Conservation (phyloP, 2,329 filamentous ascomycete genomes). For the Pseudogymnoascus sp. region DNA sequence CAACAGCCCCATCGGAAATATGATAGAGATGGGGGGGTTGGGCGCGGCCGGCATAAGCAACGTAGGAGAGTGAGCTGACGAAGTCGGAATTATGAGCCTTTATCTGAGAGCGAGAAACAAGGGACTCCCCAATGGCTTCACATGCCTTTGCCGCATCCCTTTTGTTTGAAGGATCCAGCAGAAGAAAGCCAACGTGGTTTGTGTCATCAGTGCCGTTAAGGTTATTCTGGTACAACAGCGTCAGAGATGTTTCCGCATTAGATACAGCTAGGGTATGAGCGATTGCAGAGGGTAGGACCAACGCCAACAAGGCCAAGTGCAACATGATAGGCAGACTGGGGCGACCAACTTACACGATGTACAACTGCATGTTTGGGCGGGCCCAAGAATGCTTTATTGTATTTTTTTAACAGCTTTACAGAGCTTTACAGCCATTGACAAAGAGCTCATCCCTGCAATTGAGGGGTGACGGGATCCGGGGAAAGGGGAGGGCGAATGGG, state of each 20-base stretch:
- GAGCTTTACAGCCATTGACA: not conserved
- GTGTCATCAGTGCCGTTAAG: constrained; percentile 43
- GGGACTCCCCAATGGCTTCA: constrained; percentile 37
- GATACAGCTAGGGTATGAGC: constrained; percentile 6
- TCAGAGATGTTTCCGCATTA: constrained; percentile 37
- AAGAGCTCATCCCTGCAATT: not conserved
- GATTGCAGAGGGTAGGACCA: not conserved
- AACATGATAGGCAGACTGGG: not conserved
- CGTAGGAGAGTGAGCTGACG: constrained; percentile 36
- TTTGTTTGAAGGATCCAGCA: constrained; percentile 36
- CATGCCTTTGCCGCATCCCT: constrained; percentile 36
- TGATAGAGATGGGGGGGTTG: constrained; percentile 33
- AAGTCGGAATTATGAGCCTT: constrained; percentile 38
- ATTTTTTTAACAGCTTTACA: too few relatives aligned
- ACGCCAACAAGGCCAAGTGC: not conserved
- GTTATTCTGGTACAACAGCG: constrained; percentile 46
- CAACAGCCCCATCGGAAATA: constrained; percentile 33
- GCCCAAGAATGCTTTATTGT: not conserved
- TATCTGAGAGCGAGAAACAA: constrained; percentile 35
- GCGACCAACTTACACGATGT: not conserved
- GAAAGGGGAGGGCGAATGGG: not conserved
- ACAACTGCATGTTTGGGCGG: not conserved
- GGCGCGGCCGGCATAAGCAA: constrained; percentile 33
- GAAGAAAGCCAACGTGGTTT: constrained; percentile 43
- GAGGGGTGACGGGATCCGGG: not conserved